These are phyloP conservation scores for Tinospora cordifolia DNA, from an alignment of 164 flowering plant genomes.

Conservation along the genomic window DNA sequence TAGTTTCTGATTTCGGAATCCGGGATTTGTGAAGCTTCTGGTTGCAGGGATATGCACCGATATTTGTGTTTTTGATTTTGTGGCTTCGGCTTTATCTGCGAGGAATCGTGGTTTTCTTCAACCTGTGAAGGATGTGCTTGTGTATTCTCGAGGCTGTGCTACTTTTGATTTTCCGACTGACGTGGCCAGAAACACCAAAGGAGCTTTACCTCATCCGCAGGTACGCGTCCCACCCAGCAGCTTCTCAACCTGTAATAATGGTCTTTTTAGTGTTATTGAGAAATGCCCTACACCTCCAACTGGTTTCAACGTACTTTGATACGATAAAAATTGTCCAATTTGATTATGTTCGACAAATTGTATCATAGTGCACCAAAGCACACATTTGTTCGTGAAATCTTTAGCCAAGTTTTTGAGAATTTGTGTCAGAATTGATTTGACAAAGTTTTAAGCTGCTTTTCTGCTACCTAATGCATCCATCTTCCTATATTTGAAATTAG, in stretches of 20 bases:
- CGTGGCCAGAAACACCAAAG: slow-evolving; percentile 46
- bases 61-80: slow-evolving; percentile 84
- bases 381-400: no score
- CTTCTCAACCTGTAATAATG: neutral
- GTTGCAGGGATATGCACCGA: slow-evolving; percentile 95
- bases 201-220: slow-evolving; percentile 79
- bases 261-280: no score
- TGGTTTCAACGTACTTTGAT: no score
- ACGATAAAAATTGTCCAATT: no score
- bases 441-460: no score
- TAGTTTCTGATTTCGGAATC: slow-evolving; percentile 7
- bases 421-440: no score
- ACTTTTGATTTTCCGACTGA: slow-evolving; percentile 67
- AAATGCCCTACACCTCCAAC: no score
- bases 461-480: no score
- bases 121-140: slow-evolving; percentile 70
- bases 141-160: slow-evolving; percentile 79
- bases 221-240: slow-evolving; percentile 18
- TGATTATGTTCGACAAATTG: no score
- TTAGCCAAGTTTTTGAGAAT: no score
- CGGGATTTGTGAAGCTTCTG: slow-evolving; percentile 45
- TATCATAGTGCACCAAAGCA: no score
- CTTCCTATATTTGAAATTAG: no score
- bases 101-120: slow-evolving; percentile 62
- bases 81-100: slow-evolving; percentile 63